Conservation (phyloP, 2,329 filamentous ascomycete species). For the Aspergillus texensis region DNA sequence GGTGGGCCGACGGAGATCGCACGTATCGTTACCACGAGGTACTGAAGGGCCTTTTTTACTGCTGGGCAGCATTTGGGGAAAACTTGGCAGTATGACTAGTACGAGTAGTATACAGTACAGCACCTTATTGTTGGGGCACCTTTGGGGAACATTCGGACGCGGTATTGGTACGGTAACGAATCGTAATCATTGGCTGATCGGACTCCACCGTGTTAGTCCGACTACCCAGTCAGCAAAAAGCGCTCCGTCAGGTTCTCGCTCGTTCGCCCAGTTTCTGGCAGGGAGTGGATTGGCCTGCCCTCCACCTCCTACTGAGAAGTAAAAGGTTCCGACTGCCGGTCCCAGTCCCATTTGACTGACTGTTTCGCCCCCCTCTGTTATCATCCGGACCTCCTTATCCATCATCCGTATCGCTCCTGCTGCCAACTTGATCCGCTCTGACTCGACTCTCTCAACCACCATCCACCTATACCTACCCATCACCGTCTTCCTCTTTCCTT, state of each 20-base stretch:
- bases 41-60: conserved; percentile 3
- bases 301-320: conserved; percentile 3
- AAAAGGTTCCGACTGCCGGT: conserved; percentile 24
- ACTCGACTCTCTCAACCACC: conserved; percentile 20
- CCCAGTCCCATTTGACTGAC: conserved; percentile 19
- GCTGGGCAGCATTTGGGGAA: background rate
- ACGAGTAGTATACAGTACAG: no score
- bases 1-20: conserved; percentile 21
- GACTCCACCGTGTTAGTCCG: conserved; percentile 9
- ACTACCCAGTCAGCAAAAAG: conserved; percentile 14
- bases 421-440: conserved; percentile 12
- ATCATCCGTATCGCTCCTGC: conserved; percentile 17
- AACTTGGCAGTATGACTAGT: background rate
- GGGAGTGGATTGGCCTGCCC: conserved; percentile 11
- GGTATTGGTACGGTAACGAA: conserved; percentile 22
- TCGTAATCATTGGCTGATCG: conserved; percentile 10
- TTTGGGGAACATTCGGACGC: background rate
- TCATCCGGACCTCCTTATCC: conserved; percentile 21
- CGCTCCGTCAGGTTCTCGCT: conserved; percentile 21
- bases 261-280: conserved; percentile 25
- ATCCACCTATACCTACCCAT: conserved; percentile 16
- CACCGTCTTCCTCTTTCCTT: conserved; percentile 22
- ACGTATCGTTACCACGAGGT: conserved; percentile 27
- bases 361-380: conserved; percentile 14
- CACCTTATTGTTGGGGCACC: background rate